Evolutionary conservation across 2,329 filamentous ascomycete genomes (phyloP).

Genomic region (Paramyrothecium roridum): DNA sequence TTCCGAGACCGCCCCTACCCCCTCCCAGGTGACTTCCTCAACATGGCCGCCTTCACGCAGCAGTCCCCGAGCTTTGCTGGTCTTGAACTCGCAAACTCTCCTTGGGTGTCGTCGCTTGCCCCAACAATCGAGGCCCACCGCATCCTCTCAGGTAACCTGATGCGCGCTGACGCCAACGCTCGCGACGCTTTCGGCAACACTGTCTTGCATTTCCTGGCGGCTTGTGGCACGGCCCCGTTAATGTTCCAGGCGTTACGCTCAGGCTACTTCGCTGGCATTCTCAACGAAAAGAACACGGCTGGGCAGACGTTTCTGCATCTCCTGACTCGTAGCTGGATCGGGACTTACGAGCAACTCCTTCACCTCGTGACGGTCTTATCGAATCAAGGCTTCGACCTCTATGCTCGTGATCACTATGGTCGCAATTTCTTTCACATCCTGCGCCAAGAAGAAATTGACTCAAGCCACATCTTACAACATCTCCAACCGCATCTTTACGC

Average conservation of each 20-base stretch:
- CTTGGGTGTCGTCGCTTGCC: slow-evolving; percentile 26
- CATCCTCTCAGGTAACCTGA: slow-evolving; percentile 8
- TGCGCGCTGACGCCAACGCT: slow-evolving; percentile 7
- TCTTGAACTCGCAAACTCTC: slow-evolving; percentile 16
- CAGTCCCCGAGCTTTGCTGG: slow-evolving; percentile 25
- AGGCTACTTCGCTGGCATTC: slow-evolving; percentile 11
- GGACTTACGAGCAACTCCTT: slow-evolving; percentile 18
- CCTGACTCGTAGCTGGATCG: slow-evolving; percentile 31
- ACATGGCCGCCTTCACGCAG: slow-evolving; percentile 16
- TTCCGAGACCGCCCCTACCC: slow-evolving; percentile 21
- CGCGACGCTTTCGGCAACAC: slow-evolving; percentile 46
- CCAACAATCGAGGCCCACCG: slow-evolving; percentile 11
- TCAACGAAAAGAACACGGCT: slow-evolving; percentile 34
- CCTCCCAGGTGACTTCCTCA: slow-evolving; percentile 49
- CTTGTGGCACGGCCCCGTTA: slow-evolving; percentile 20
- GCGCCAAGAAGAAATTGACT: slow-evolving; percentile 19
- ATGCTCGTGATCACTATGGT: slow-evolving; percentile 44
- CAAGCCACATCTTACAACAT: slow-evolving; percentile 27
- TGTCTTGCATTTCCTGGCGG: slow-evolving; percentile 42
- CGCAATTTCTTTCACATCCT: slow-evolving; percentile 50
- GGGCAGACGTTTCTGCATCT: slow-evolving; percentile 49
- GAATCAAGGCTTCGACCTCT: slow-evolving; percentile 24
- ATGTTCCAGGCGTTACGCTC: slow-evolving; percentile 22
- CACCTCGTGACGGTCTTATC: slow-evolving; percentile 19
- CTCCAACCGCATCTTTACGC: slow-evolving; percentile 27